Conservation (phyloP, 148 eudicot genomes). For the Rhododendron ovatum region DNA sequence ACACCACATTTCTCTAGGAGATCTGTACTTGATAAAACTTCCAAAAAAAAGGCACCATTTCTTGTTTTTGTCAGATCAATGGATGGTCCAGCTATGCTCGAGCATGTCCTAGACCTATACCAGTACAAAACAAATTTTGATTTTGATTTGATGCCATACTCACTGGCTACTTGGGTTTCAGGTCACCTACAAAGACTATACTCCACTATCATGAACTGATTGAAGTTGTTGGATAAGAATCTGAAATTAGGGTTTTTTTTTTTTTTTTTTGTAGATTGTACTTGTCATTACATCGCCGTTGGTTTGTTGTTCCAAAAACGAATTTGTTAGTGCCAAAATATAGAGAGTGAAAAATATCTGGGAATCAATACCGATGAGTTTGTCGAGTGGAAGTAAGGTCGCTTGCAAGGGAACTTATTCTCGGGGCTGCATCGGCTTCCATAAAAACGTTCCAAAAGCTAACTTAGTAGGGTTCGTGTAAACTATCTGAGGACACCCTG, state of each 20-base stretch:
- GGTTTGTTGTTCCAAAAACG: background rate
- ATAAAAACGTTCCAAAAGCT: background rate
- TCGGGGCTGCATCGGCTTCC: background rate
- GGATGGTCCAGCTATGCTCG: constrained; percentile 8
- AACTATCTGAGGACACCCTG: too few species aligned
- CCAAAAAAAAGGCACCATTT: background rate
- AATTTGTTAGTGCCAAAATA: background rate
- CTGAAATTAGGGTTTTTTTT: background rate
- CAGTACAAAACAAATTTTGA: background rate
- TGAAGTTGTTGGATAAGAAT: background rate
- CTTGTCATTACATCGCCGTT: background rate
- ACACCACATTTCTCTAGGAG: background rate
- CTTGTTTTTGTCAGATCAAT: background rate
- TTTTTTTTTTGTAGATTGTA: background rate
- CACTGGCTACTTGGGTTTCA: background rate
- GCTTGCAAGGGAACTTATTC: background rate
- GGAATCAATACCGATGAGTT: background rate
- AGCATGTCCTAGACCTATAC: background rate
- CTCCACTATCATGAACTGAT: background rate
- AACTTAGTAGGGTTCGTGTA: too few species aligned
- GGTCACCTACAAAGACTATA: background rate
- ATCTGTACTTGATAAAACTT: background rate
- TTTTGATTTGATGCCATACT: constrained; percentile 12
- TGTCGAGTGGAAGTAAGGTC: background rate
- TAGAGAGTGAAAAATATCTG: background rate